Evolutionary conservation across 768 basidiomycete species (phyloP).

Genomic region (Suillus americanus): DNA sequence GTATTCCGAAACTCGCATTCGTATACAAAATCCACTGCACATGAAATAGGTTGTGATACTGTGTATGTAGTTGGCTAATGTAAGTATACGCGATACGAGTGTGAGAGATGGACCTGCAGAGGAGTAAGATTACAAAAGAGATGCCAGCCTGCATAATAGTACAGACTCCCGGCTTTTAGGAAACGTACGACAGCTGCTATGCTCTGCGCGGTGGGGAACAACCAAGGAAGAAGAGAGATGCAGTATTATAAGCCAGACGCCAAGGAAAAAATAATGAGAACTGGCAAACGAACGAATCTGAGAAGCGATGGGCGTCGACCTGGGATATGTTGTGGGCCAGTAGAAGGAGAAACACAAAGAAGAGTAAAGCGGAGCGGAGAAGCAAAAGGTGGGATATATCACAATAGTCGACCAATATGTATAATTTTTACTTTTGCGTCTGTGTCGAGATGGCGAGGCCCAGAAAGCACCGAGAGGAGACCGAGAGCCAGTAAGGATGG

Average conservation of each 20-base stretch:
- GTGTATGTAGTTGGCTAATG: constrained; percentile 9
- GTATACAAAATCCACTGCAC: background rate
- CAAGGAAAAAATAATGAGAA: constrained; percentile 4
- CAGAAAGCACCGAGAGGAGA: constrained; percentile 15
- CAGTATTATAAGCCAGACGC: constrained; percentile 4
- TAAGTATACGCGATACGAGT: constrained; percentile 10
- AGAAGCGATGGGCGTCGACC: constrained; percentile 19
- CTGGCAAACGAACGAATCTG: constrained; percentile 1
- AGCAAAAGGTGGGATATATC: constrained; percentile 8
- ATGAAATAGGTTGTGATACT: constrained; percentile 6
- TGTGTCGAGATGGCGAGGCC: background rate
- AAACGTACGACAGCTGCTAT: background rate
- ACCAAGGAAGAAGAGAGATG: background rate
- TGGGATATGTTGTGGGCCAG: constrained; percentile 34
- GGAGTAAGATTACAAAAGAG: background rate
- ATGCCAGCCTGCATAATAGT: constrained; percentile 12
- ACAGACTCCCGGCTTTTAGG: constrained; percentile 12
- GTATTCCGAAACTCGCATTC: background rate
- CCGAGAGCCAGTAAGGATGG: constrained; percentile 5
- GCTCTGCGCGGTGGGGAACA: constrained; percentile 1
- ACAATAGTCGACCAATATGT: constrained; percentile 34
- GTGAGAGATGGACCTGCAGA: constrained; percentile 5
- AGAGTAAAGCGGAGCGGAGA: constrained; percentile 14
- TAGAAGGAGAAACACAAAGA: constrained; percentile 7
- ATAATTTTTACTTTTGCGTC: constrained; percentile 36